These are phyloP conservation scores for Mariannaea sp. DNA, from an alignment of 2,329 filamentous ascomycete genomes.

Conservation along the genomic window DNA sequence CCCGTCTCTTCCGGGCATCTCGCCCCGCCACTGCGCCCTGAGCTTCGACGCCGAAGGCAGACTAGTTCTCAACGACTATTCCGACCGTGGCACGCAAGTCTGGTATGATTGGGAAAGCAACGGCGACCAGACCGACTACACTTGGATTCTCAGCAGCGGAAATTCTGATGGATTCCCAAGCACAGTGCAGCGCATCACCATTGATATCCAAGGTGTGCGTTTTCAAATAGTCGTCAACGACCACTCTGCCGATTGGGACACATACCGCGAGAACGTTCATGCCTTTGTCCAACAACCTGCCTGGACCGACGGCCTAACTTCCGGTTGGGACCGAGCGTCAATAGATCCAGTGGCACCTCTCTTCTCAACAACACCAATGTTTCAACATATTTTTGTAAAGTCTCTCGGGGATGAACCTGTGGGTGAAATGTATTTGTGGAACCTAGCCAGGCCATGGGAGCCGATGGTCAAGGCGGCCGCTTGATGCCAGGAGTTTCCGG, in stretches of 20 bases:
- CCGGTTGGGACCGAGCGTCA: slow-evolving; percentile 37
- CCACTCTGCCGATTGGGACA: slow-evolving; percentile 40
- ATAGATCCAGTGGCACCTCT: slow-evolving; percentile 35
- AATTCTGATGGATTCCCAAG: slow-evolving; percentile 42
- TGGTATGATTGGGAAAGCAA: slow-evolving; percentile 50
- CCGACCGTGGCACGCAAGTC: slow-evolving; percentile 45
- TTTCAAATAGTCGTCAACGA: slow-evolving; percentile 48
- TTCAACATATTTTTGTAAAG: slow-evolving; percentile 46
- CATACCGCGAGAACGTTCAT: slow-evolving; percentile 43
- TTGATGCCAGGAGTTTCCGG: slow-evolving; percentile 19
- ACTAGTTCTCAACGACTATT: slow-evolving; percentile 47
- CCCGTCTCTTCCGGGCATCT: slow-evolving; percentile 42
- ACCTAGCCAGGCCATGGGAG: slow-evolving; percentile 48
- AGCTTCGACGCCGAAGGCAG: slow-evolving; percentile 47
- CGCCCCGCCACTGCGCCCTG: slow-evolving; percentile 45
- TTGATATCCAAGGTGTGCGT: slow-evolving; percentile 47
- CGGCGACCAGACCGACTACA: slow-evolving; percentile 44
- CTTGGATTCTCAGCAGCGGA: slow-evolving; percentile 45
- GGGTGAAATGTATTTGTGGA: slow-evolving; percentile 49
- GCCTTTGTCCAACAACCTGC: slow-evolving; percentile 39
- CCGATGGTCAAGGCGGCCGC: slow-evolving; percentile 49
- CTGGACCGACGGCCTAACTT: slow-evolving; percentile 37
- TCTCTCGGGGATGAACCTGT: slow-evolving; percentile 39
- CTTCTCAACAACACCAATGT: slow-evolving; percentile 38
- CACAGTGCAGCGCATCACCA: slow-evolving; percentile 41